Evolutionary conservation across 306 rosid genomes (phyloP), one percentile per base, ranked within the genome.

Genomic region (Citrullus amarus): DNA sequence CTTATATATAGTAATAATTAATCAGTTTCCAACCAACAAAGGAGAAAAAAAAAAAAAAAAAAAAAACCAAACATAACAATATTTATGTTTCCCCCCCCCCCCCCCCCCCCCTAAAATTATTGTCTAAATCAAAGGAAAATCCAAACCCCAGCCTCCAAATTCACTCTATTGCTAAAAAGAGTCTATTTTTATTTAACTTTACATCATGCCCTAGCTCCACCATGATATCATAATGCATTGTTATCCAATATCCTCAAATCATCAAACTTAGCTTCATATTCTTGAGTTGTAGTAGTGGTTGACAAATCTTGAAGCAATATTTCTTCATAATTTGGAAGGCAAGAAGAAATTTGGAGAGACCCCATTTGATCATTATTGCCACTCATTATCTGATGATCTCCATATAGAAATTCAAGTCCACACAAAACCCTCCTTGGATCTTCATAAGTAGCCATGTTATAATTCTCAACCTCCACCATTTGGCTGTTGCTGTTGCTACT

Each of bases 311-410:
- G 80, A 17, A 81, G 78, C 46, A 67, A 1, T 16, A 53, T 55
- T 78, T 36, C 13, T 57, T 76, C 81, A 74, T 81, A 80, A 5
- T 57, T 76, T 39, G 79, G 36, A 83, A 87, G 85, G 78, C 81
- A 81, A 17, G 72, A 65, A 65, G 72, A 65, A 25, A 83, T 77
- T 46, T 53, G 57, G 1, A 79, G 28, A 81, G 86, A 43, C 58
- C 76, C 78, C 12, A 68, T 75, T 57, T 71, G 22, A 4, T 68
- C 14, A 18, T 9, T 9, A 9, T 32, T 63, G 22, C 22, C 22
- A 8, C 22, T 20, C 22, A 16, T 3, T 3, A 63, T 34, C 15
- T 58, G 63, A 60, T 68, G 32, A 72, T 72, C 77, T 16, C 60
- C 77, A 50, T 25, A 72, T 0, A 72, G 3, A 50, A 72, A 72